Evolutionary conservation across 768 basidiomycete species (phyloP).

Genomic region (Punctularia strigosozonata): DNA sequence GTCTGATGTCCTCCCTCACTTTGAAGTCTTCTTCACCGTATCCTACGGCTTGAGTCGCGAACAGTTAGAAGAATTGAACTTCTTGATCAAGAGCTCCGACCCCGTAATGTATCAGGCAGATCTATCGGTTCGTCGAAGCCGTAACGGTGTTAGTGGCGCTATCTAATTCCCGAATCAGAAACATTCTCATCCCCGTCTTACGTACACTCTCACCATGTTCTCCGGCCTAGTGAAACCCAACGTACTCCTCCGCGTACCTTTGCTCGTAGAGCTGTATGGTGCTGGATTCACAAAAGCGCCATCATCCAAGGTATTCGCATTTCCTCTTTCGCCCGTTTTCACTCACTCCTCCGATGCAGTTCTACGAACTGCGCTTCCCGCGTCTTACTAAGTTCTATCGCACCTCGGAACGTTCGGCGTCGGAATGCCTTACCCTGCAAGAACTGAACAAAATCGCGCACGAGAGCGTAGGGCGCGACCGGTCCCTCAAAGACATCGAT

Average conservation of each 20-base stretch:
- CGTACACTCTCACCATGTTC: constrained; percentile 44
- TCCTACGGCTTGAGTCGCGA: constrained; percentile 65
- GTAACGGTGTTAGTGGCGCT: too few relatives aligned
- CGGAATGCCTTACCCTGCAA: constrained; percentile 35
- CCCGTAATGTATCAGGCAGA: constrained; percentile 16
- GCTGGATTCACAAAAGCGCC: constrained; percentile 74
- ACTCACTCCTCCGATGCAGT: constrained; percentile 25
- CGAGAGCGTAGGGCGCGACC: constrained; percentile 40
- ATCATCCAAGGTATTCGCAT: constrained; percentile 32
- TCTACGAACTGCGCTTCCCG: constrained; percentile 80
- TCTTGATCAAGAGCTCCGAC: constrained; percentile 39
- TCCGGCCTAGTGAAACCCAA: constrained; percentile 37
- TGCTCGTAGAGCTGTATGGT: constrained; percentile 66
- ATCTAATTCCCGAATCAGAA: constrained; percentile 5
- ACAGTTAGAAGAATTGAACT: constrained; percentile 64
- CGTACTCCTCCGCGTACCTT: constrained; percentile 45
- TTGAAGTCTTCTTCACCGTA: constrained; percentile 62
- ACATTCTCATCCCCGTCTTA: constrained; percentile 21
- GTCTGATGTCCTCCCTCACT: constrained; percentile 31
- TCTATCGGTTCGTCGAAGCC: too few relatives aligned
- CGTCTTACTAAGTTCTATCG: constrained; percentile 63
- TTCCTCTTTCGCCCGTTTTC: background rate
- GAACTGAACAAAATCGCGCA: constrained; percentile 45
- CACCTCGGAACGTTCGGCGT: constrained; percentile 51
- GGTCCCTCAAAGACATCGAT: constrained; percentile 34